These are phyloP conservation scores for Annulohypoxylon truncatum DNA, from an alignment of 2,329 filamentous ascomycete genomes.

Conservation along the genomic window DNA sequence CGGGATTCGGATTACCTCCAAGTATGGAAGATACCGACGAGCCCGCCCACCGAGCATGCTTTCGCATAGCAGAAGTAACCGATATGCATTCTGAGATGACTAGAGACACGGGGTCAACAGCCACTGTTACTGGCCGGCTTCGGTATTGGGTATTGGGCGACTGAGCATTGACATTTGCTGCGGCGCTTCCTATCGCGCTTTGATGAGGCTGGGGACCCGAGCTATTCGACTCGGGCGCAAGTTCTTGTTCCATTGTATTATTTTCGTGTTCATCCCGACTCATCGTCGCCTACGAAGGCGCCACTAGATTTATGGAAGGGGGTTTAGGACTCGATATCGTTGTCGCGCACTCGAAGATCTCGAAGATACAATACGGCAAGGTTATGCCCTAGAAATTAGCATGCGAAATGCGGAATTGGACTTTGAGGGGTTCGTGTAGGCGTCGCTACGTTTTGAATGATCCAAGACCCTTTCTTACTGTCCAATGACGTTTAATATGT, in stretches of 20 bases:
- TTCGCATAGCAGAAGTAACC: slow-evolving; percentile 97
- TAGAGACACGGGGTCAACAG: slow-evolving; percentile 89
- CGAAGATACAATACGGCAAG: slow-evolving; percentile 8
- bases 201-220: slow-evolving; percentile 43
- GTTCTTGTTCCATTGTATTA: slow-evolving; percentile 45
- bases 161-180: slow-evolving; percentile 32
- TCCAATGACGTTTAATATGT: slow-evolving; percentile 20
- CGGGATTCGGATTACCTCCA: slow-evolving; percentile 75
- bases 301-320: slow-evolving; percentile 25
- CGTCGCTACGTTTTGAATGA: slow-evolving; percentile 11
- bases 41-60: slow-evolving; percentile 94
- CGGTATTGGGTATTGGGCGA: slow-evolving; percentile 67
- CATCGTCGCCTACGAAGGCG: slow-evolving; percentile 51
- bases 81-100: slow-evolving; percentile 99
- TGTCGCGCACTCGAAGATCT: slow-evolving; percentile 2
- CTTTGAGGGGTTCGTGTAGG: slow-evolving; percentile 7
- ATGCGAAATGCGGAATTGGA: slow-evolving; percentile 1
- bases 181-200: slow-evolving; percentile 36
- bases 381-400: background rate
- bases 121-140: slow-evolving; percentile 76
- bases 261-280: slow-evolving; percentile 52
- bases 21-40: slow-evolving; percentile 96
- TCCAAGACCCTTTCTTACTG: slow-evolving; percentile 23
- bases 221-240: slow-evolving; percentile 45
- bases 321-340: slow-evolving; percentile 11